A percentile compares a stretch with the other conserved stretches of the same genome.
Conservation (phyloP, 2,329 filamentous ascomycete species). For the Alternaria arborescens region DNA sequence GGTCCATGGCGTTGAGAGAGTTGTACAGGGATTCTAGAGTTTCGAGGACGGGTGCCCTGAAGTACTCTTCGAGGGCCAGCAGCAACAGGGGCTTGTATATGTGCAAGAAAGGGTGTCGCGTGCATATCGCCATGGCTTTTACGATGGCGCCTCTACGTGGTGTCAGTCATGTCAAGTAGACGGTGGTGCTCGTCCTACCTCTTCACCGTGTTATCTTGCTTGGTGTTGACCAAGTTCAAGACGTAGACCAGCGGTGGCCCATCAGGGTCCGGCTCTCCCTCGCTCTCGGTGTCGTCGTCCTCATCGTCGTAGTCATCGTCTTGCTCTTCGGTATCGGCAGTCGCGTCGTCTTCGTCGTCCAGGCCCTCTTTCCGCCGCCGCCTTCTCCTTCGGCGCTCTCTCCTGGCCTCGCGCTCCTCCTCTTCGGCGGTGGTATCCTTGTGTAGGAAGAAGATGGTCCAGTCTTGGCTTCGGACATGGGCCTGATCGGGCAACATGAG, state of each 20-base stretch:
- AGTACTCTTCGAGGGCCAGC: constrained; percentile 94
- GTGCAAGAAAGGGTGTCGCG: constrained; percentile 93
- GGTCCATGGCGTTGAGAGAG: constrained; percentile 94
- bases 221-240: constrained; percentile 96
- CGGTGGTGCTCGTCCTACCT: constrained; percentile 52
- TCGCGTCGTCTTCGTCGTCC: constrained; percentile 52
- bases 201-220: constrained; percentile 91
- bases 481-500: constrained; percentile 98
- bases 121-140: constrained; percentile 99
- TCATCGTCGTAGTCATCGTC: constrained; percentile 55
- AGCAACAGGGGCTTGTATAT: constrained; percentile 98
- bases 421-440: constrained; percentile 91
- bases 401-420: constrained; percentile 68
- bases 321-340: constrained; percentile 41
- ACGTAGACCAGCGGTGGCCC: constrained; percentile 96
- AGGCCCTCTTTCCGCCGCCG: constrained; percentile 53
- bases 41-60: constrained; percentile 86
- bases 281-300: constrained; percentile 61
- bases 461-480: constrained; percentile 93
- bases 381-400: constrained; percentile 63
- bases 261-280: constrained; percentile 68
- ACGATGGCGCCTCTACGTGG: constrained; percentile 81
- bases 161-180: constrained; percentile 19
- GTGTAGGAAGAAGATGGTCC: constrained; percentile 99
- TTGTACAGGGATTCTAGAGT: constrained; percentile 89